Percentiles rank a stretch among this genome's conserved stretches.
phyloP scores from a whole-genome alignment of 2,329 filamentous ascomycete genomes.

The Coleophoma cylindrospora region DNA sequence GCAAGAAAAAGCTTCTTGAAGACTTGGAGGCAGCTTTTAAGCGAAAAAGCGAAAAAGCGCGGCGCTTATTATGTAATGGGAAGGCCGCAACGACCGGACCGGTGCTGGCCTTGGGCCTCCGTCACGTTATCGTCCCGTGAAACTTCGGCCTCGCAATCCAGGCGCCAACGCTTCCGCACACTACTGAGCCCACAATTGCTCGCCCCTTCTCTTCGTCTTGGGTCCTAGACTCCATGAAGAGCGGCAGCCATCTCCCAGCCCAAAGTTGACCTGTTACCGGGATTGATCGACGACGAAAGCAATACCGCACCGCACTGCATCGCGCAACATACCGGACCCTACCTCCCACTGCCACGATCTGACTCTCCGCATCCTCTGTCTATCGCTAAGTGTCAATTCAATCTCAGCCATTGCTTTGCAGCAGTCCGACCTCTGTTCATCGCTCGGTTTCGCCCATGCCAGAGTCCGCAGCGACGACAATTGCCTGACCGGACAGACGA shows the following conservation, averaged over 20 bases:
- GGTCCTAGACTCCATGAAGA: background rate
- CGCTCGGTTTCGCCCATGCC: too few relatives aligned
- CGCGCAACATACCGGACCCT: background rate
- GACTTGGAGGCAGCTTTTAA: too few relatives aligned
- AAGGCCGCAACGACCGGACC: too few relatives aligned
- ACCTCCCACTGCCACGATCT: too few relatives aligned
- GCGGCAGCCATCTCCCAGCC: background rate
- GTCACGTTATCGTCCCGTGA: too few relatives aligned
- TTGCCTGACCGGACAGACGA: background rate
- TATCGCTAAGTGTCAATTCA: too few relatives aligned
- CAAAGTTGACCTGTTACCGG: background rate
- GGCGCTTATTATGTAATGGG: background rate
- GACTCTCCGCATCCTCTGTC: too few relatives aligned
- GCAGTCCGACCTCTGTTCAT: too few relatives aligned
- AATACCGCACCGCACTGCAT: background rate
- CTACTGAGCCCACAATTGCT: background rate
- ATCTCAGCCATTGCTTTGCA: too few relatives aligned
- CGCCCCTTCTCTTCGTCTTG: background rate
- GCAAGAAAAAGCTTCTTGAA: constrained; percentile 1
- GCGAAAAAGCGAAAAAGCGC: background rate
- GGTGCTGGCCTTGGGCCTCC: too few relatives aligned
- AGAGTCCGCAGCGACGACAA: constrained; percentile 3
- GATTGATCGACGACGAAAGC: background rate
- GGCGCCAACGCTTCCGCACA: background rate
- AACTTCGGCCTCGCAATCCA: too few relatives aligned